Conservation (phyloP, 139 green algal genomes). For the Coelastrella sp. region DNA sequence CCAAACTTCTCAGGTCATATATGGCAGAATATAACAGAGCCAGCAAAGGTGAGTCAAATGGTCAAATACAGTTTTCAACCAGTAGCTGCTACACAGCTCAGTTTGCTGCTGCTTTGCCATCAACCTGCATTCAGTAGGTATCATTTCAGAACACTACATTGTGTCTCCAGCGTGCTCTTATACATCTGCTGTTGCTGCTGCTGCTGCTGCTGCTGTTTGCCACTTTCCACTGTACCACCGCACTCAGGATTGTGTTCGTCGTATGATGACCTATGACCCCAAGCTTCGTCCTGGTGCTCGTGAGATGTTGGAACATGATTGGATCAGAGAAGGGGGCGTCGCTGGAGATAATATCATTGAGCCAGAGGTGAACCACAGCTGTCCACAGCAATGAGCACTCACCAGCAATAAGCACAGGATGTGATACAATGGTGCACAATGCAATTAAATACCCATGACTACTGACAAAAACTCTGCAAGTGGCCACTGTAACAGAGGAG, state of each 20-base stretch:
- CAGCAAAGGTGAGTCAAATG: constrained; percentile 12
- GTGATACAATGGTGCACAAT: background rate
- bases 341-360: constrained; percentile 78
- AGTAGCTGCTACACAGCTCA: too few relatives aligned
- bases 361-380: constrained; percentile 55
- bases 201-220: background rate
- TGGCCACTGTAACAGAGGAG: background rate
- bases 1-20: constrained; percentile 69
- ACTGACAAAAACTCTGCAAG: background rate
- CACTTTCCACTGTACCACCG: background rate
- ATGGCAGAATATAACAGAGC: constrained; percentile 18
- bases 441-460: background rate
- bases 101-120: too few relatives aligned
- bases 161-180: too few relatives aligned
- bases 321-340: constrained; percentile 88
- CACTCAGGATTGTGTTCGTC: background rate
- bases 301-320: constrained; percentile 85
- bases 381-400: background rate
- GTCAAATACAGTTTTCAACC: too few relatives aligned
- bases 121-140: too few relatives aligned
- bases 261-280: constrained; percentile 86
- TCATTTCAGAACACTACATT: too few relatives aligned
- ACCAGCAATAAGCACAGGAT: background rate
- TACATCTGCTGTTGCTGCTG: background rate
- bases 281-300: constrained; percentile 81